Evolutionary conservation across 495 filamentous ascomycete genomes (phyloP).

Genomic region (Bacidia gigantensis): DNA sequence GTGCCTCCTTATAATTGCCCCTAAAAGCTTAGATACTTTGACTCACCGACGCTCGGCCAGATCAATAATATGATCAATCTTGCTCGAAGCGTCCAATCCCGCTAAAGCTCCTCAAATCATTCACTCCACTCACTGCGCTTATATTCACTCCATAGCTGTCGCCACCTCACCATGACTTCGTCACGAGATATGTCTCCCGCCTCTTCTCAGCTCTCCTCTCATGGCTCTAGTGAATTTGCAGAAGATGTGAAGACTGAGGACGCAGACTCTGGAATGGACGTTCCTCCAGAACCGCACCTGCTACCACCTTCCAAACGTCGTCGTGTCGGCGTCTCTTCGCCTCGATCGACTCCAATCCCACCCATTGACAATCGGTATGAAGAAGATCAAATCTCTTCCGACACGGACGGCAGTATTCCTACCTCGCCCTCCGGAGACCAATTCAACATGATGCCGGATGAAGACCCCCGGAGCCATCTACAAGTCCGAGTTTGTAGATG

Average conservation of each 20-base stretch:
- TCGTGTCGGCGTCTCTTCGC: constrained; percentile 35
- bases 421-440: constrained; percentile 31
- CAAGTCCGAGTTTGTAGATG: constrained; percentile 83
- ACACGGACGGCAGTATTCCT: constrained; percentile 69
- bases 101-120: neutral
- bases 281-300: constrained; percentile 23
- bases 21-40: no score
- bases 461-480: constrained; percentile 58
- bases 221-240: constrained; percentile 35
- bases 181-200: constrained; percentile 16
- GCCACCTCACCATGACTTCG: constrained; percentile 27
- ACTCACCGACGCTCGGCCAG: no score
- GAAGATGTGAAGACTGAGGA: constrained; percentile 32
- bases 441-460: constrained; percentile 44
- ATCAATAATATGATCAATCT: neutral
- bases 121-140: constrained; percentile 1
- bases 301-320: constrained; percentile 41
- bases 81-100: neutral
- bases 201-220: constrained; percentile 38
- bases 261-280: constrained; percentile 18
- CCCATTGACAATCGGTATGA: constrained; percentile 26
- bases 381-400: constrained; percentile 59
- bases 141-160: neutral
- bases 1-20: no score
- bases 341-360: constrained; percentile 33